These are phyloP conservation scores for Gaeumannomyces sp. DNA, from an alignment of 2,329 filamentous ascomycete species.

Conservation along the genomic window DNA sequence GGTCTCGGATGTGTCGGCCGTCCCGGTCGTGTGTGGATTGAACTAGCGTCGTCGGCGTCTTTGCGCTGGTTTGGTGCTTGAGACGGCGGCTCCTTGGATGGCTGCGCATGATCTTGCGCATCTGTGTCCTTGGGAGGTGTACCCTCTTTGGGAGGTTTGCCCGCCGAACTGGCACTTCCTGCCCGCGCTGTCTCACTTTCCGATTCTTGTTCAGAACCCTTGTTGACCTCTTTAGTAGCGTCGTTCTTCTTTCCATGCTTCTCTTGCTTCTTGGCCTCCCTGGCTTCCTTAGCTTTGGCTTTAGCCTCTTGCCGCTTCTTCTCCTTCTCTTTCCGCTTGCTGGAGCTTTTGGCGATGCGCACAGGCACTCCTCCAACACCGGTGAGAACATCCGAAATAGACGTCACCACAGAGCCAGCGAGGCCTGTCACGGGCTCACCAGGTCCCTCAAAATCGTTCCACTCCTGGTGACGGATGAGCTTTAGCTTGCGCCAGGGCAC, in stretches of 20 bases:
- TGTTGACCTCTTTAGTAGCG: neutral
- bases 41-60: conserved; percentile 5
- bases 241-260: neutral
- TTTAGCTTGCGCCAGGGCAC: conserved; percentile 58
- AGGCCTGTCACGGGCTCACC: conserved; percentile 66
- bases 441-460: conserved; percentile 72
- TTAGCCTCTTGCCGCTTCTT: conserved; percentile 25
- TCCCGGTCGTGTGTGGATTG: conserved; percentile 20
- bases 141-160: neutral
- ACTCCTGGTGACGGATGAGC: conserved; percentile 61
- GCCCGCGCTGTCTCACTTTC: neutral
- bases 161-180: conserved; percentile 1
- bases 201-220: neutral
- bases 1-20: conserved; percentile 23
- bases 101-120: conserved; percentile 2
- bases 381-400: conserved; percentile 51
- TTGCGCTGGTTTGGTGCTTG: conserved; percentile 6
- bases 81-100: neutral
- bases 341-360: conserved; percentile 51
- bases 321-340: conserved; percentile 45
- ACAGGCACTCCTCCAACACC: conserved; percentile 61
- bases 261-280: neutral
- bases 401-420: conserved; percentile 54
- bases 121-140: neutral
- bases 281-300: conserved; percentile 11